Evolutionary conservation across 352 stramenopile genomes (phyloP), one percentile per base, ranked within the genome.

Genomic region (Phytophthora pistaciae): DNA sequence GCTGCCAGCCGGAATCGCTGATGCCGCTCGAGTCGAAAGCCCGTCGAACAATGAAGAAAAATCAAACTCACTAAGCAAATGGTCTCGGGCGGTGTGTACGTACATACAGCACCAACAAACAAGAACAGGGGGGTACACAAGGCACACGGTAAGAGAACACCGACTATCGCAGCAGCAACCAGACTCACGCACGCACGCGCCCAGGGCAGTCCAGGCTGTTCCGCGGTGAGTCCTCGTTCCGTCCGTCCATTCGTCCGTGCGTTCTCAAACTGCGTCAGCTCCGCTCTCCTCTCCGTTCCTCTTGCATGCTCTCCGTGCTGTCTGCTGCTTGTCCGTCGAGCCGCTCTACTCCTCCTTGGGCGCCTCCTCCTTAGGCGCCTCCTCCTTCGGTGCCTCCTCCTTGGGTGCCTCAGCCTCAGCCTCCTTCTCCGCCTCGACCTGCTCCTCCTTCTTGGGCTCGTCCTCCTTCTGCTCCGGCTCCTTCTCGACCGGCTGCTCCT

Each of bases 101-200:
- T 44, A 44, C 36, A 72, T 66, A 74, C 72, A 79, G 63, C 72
- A 79, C 68, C 63, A 76, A 75, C 56, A 77, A 80, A 79, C 63
- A 79, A 78, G 58, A 76, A 79, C 62, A 79, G 57, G 57, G 60
- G 46, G 61, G 70, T 38, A 76, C 58, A 81, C 69, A 80, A 75
- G 73, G 66, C 54, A 79, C 71, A 77, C 66, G 62, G 67, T 82
- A 77, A 82, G 64, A 79, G 71, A 69, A 73, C 68, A 78, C 67
- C 66, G 70, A 70, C 62, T 54, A 79, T 71, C 31, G 66, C 63
- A 79, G 66, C 67, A 82, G 50, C 63, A 79, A 72, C 75, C 75
- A 77, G 72, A 79, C 71, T 73, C 71, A 79, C 71, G 61, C 74
- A 79, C 61, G 65, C 74, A 70, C 74, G 74, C 66, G 61, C 70